Conservation (phyloP, 306 rosid genomes). For the Trifolium pratense region DNA sequence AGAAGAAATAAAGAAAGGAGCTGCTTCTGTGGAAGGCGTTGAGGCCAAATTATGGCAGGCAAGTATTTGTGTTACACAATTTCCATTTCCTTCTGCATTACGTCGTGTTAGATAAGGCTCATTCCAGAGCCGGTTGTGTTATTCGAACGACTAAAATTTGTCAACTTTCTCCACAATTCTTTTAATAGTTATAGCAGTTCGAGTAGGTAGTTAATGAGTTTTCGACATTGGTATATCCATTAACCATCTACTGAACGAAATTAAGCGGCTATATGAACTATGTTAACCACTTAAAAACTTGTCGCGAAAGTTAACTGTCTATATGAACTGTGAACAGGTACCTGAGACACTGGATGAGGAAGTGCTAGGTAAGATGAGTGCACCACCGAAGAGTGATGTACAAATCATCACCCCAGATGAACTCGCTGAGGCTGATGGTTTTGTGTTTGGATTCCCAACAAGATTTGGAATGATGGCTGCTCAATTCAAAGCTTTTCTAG, state of each 20-base stretch:
- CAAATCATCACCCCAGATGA: slow-evolving; percentile 73
- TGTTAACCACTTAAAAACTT: too few relatives aligned
- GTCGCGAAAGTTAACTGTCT: too few relatives aligned
- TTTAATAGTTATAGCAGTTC: too few relatives aligned
- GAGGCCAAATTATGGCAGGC: slow-evolving; percentile 95
- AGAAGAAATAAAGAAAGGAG: slow-evolving; percentile 86
- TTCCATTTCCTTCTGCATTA: slow-evolving; percentile 15
- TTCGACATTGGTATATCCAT: too few relatives aligned
- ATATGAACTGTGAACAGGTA: slow-evolving; percentile 55
- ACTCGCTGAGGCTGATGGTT: slow-evolving; percentile 87
- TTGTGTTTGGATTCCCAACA: slow-evolving; percentile 90
- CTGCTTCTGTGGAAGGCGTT: slow-evolving; percentile 87
- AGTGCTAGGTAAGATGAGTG: slow-evolving; percentile 92
- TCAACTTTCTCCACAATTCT: too few relatives aligned
- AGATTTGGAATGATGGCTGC: slow-evolving; percentile 99
- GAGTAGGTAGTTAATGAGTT: too few relatives aligned
- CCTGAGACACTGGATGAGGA: slow-evolving; percentile 80
- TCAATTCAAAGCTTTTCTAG: slow-evolving; percentile 90
- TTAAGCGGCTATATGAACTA: too few relatives aligned
- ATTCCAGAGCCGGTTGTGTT: too few relatives aligned
- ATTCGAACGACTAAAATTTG: too few relatives aligned
- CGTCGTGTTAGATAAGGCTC: too few relatives aligned
- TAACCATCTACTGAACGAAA: too few relatives aligned
- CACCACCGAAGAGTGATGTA: slow-evolving; percentile 89
- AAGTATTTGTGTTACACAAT: slow-evolving; percentile 34